Conservation (phyloP, 805 yeast genomes). For the Candida mattraensis region DNA sequence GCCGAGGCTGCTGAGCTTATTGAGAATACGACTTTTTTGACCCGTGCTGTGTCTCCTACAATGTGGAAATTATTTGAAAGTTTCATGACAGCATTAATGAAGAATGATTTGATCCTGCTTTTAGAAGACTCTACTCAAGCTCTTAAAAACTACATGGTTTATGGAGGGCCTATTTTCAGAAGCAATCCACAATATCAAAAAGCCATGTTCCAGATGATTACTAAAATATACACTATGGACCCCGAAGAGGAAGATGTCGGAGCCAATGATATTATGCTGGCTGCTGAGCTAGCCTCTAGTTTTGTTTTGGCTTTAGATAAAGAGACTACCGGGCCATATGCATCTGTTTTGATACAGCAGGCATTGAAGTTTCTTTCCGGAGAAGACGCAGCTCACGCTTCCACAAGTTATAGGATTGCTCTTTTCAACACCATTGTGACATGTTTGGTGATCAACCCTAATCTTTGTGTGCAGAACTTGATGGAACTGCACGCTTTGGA, state of each 20-base stretch:
- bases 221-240: conserved; percentile 36
- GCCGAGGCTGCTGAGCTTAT: conserved; percentile 81
- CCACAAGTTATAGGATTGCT: conserved; percentile 37
- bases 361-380: conserved; percentile 41
- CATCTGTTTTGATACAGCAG: conserved; percentile 45
- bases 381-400: conserved; percentile 33
- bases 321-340: conserved; percentile 42
- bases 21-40: conserved; percentile 67
- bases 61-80: conserved; percentile 74
- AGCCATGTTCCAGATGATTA: conserved; percentile 52
- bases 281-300: conserved; percentile 64
- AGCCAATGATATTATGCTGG: conserved; percentile 54
- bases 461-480: conserved; percentile 50
- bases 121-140: conserved; percentile 76
- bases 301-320: conserved; percentile 56
- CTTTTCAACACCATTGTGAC: conserved; percentile 64
- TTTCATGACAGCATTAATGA: conserved; percentile 37
- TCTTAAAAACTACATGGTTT: conserved; percentile 69
- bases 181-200: conserved; percentile 45
- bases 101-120: conserved; percentile 59
- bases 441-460: conserved; percentile 61
- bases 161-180: conserved; percentile 49
- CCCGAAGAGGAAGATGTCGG: conserved; percentile 42
- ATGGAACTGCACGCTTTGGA: conserved; percentile 44
- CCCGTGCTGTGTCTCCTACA: conserved; percentile 59